phyloP scores from a whole-genome alignment of 2,329 filamentous ascomycete genomes.

The Hymenoscyphus albidus region DNA sequence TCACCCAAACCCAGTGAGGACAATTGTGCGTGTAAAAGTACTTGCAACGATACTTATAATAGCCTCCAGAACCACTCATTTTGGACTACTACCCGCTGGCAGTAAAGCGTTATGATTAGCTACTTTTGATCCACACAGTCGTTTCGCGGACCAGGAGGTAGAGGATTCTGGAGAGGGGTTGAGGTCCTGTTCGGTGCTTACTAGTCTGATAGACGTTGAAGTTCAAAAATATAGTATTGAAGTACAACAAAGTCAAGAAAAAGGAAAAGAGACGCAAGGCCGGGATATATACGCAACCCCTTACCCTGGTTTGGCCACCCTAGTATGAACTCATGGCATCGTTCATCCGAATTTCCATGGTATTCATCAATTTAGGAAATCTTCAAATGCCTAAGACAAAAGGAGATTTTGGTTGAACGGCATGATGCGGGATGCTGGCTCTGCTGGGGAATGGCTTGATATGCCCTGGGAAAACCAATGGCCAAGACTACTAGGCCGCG shows the following conservation, averaged over 20 bases:
- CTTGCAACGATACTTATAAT: constrained; percentile 53
- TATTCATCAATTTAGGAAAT: neutral
- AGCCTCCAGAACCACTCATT: constrained; percentile 35
- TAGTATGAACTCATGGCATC: neutral
- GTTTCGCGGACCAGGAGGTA: constrained; percentile 16
- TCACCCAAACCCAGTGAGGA: constrained; percentile 52
- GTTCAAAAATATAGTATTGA: constrained; percentile 13
- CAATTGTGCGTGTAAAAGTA: constrained; percentile 51
- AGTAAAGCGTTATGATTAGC: constrained; percentile 27
- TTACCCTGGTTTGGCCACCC: neutral
- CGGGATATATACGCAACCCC: constrained; percentile 28
- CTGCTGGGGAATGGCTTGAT: neutral
- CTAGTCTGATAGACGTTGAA: constrained; percentile 2
- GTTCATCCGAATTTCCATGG: constrained; percentile 1
- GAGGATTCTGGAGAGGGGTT: neutral
- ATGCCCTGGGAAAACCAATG: neutral
- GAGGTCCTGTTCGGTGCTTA: constrained; percentile 9
- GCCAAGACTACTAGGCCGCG: neutral
- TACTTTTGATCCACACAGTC: constrained; percentile 18
- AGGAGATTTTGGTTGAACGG: neutral
- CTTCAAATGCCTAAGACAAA: neutral
- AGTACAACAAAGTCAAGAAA: constrained; percentile 23
- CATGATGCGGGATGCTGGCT: neutral
- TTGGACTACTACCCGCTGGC: constrained; percentile 32
- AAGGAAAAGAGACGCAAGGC: constrained; percentile 28